Evolutionary conservation across 345 rosid species (phyloP).

Genomic region (Rhizophora mangle): DNA sequence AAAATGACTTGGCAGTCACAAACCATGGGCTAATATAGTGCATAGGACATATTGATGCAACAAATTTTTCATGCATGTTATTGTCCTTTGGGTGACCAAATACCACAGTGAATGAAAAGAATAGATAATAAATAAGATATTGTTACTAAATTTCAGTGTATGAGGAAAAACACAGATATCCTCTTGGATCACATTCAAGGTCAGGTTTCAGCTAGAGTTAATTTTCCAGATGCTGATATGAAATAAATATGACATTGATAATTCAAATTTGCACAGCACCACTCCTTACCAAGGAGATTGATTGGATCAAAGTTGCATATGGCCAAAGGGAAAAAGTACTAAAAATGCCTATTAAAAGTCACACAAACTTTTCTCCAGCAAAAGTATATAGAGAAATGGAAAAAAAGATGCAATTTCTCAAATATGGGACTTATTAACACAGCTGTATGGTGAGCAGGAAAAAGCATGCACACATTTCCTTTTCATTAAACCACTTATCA

Average conservation of each 20-base stretch:
- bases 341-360: no score
- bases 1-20: no score
- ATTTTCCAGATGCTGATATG: background rate
- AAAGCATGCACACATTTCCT: background rate
- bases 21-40: no score
- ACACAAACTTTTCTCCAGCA: no score
- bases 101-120: no score
- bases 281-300: background rate
- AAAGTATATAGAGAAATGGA: no score
- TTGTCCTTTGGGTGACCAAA: no score
- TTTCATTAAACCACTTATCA: background rate
- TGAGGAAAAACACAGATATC: background rate
- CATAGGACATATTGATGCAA: no score
- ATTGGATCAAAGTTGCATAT: background rate
- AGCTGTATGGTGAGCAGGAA: background rate
- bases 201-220: background rate
- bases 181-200: background rate
- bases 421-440: background rate
- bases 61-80: no score
- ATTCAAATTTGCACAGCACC: background rate
- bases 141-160: background rate
- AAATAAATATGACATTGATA: background rate
- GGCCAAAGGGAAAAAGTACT: background rate
- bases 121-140: no score
- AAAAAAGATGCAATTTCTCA: background rate